Evolutionary conservation across 2,329 filamentous ascomycete species (phyloP).

Genomic region (Onygenales sp.): DNA sequence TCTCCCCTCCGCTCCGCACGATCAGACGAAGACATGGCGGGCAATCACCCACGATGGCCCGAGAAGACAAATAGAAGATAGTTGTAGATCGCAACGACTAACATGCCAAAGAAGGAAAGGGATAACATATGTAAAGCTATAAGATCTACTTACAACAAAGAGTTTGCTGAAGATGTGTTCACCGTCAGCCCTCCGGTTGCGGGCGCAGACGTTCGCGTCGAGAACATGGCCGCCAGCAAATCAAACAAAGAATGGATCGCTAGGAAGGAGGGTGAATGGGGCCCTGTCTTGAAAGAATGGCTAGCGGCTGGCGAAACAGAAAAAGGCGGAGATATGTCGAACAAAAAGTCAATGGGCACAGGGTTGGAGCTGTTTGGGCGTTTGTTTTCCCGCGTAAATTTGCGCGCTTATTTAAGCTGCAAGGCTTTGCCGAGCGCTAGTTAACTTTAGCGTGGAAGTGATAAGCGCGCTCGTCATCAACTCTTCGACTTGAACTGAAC

Average conservation of each 20-base stretch:
- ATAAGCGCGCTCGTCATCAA: too few relatives aligned
- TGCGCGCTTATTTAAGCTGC: neutral
- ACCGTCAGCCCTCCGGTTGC: conserved; percentile 9
- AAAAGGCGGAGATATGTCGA: neutral
- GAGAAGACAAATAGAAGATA: neutral
- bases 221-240: conserved; percentile 9
- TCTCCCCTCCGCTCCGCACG: neutral
- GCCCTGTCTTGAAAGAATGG: neutral
- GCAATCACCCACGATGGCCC: neutral
- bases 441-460: neutral
- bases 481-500: too few relatives aligned
- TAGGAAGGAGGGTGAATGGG: neutral
- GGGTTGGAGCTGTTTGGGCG: neutral
- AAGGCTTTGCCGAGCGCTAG: conserved; percentile 2
- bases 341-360: neutral
- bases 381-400: neutral
- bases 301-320: neutral
- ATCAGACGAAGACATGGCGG: neutral
- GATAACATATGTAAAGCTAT: neutral
- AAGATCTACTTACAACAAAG: conserved; percentile 11
- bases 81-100: neutral
- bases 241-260: neutral
- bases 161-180: conserved; percentile 12
- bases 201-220: conserved; percentile 6
- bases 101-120: neutral